These are phyloP conservation scores for Candida glucosophila DNA, from an alignment of 1,139 yeast species.

Conservation along the genomic window DNA sequence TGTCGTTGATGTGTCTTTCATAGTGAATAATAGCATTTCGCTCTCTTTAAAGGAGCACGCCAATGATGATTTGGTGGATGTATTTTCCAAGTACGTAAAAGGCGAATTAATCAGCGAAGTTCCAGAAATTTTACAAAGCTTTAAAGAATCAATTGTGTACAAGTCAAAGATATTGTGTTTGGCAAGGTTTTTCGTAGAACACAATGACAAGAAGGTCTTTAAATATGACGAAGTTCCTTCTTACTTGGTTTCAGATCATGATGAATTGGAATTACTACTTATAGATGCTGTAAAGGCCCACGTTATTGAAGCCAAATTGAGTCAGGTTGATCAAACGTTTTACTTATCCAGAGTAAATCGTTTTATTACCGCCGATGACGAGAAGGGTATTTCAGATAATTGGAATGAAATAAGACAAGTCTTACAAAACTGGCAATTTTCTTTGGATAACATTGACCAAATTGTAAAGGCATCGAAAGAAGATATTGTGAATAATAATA, in stretches of 20 bases:
- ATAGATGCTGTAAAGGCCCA: conserved; percentile 38
- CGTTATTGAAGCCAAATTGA: conserved; percentile 40
- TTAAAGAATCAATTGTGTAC: conserved; percentile 15
- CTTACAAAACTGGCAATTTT: conserved; percentile 31
- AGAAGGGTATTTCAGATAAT: conserved; percentile 17
- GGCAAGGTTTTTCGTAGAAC: conserved; percentile 28
- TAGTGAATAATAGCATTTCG: conserved; percentile 34
- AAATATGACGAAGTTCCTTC: conserved; percentile 32
- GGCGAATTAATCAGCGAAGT: conserved; percentile 21
- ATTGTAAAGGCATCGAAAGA: conserved; percentile 39
- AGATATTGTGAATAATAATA: conserved; percentile 27
- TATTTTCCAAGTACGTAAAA: conserved; percentile 26
- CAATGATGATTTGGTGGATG: conserved; percentile 16
- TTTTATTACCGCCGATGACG: conserved; percentile 33
- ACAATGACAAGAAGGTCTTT: conserved; percentile 19
- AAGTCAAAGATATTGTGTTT: conserved; percentile 37
- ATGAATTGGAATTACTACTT: conserved; percentile 34
- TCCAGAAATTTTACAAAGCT: conserved; percentile 11
- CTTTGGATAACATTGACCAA: conserved; percentile 34
- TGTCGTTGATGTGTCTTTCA: conserved; percentile 36
- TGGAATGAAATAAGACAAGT: conserved; percentile 30
- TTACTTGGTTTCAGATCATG: conserved; percentile 16
- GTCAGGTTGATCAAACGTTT: conserved; percentile 37
- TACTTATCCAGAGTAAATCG: conserved; percentile 36
- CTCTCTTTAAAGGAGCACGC: conserved; percentile 17